Evolutionary conservation across 345 rosid species (phyloP).

Genomic region (Cochlearia excelsa): DNA sequence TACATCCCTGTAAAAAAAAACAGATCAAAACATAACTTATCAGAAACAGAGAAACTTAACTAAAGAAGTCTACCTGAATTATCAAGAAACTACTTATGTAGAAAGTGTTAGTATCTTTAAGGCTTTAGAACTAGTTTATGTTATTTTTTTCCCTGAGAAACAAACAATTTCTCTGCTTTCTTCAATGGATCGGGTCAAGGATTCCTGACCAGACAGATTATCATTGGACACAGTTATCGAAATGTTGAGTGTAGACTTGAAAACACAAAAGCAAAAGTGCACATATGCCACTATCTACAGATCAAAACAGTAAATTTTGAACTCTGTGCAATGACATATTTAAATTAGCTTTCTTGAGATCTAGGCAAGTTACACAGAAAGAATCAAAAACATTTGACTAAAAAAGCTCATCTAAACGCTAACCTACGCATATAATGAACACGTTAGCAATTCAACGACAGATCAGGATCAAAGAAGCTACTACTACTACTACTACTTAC

Average conservation of each 20-base stretch:
- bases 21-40: neutral
- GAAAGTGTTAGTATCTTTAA: too few relatives aligned
- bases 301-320: conserved; percentile 28
- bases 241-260: neutral
- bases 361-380: conserved; percentile 31
- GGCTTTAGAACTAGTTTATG: too few relatives aligned
- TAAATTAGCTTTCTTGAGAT: conserved; percentile 39
- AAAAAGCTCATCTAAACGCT: neutral
- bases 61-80: too few relatives aligned
- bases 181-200: conserved; percentile 5
- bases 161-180: neutral
- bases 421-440: conserved; percentile 30
- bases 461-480: neutral
- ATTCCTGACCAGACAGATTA: conserved; percentile 10
- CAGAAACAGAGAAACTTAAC: too few relatives aligned
- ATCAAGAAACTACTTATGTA: too few relatives aligned
- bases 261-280: conserved; percentile 33
- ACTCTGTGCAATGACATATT: conserved; percentile 21
- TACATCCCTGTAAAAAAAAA: conserved; percentile 62
- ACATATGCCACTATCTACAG: conserved; percentile 24
- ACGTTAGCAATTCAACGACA: conserved; percentile 16
- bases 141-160: too few relatives aligned
- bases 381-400: conserved; percentile 19
- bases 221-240: conserved; percentile 34
- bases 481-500: too few relatives aligned